Conservation (phyloP, 495 filamentous ascomycete genomes). For the Hypomontagnella submonticulosa region DNA sequence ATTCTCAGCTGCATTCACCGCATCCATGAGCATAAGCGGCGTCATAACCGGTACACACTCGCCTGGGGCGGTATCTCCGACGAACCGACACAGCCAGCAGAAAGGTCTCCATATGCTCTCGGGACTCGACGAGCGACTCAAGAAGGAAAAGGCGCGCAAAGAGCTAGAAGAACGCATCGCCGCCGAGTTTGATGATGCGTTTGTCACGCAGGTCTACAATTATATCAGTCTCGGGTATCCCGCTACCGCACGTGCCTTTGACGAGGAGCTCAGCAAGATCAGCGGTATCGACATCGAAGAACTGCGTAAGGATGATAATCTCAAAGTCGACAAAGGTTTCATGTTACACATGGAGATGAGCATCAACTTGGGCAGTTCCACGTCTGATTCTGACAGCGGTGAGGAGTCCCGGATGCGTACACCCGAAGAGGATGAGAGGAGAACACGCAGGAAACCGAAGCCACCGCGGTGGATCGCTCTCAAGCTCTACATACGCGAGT, state of each 20-base stretch:
- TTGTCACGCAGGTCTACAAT: slow-evolving; percentile 95
- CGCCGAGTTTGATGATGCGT: slow-evolving; percentile 79
- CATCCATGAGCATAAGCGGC: slow-evolving; percentile 36
- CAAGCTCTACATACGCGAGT: slow-evolving; percentile 82
- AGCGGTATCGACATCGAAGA: slow-evolving; percentile 71
- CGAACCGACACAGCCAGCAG: slow-evolving; percentile 43
- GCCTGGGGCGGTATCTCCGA: slow-evolving; percentile 28
- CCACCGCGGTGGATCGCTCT: slow-evolving; percentile 83
- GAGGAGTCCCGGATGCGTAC: slow-evolving; percentile 50
- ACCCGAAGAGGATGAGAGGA: slow-evolving; percentile 53
- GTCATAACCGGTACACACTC: slow-evolving; percentile 34
- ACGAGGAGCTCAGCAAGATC: slow-evolving; percentile 83
- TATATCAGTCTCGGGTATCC: slow-evolving; percentile 94
- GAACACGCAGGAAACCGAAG: slow-evolving; percentile 52
- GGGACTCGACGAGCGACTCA: slow-evolving; percentile 59
- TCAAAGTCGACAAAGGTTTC: slow-evolving; percentile 72
- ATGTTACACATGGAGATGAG: slow-evolving; percentile 68
- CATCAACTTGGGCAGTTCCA: slow-evolving; percentile 39
- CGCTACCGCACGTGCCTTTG: slow-evolving; percentile 80
- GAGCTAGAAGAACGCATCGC: slow-evolving; percentile 64
- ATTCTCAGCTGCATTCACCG: slow-evolving; percentile 52
- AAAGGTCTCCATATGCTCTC: slow-evolving; percentile 61
- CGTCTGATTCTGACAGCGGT: slow-evolving; percentile 28
- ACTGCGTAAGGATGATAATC: slow-evolving; percentile 76
- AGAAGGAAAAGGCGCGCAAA: slow-evolving; percentile 60